These are phyloP conservation scores for Deakozyma indianensis DNA, from an alignment of 805 yeast species.

Conservation along the genomic window DNA sequence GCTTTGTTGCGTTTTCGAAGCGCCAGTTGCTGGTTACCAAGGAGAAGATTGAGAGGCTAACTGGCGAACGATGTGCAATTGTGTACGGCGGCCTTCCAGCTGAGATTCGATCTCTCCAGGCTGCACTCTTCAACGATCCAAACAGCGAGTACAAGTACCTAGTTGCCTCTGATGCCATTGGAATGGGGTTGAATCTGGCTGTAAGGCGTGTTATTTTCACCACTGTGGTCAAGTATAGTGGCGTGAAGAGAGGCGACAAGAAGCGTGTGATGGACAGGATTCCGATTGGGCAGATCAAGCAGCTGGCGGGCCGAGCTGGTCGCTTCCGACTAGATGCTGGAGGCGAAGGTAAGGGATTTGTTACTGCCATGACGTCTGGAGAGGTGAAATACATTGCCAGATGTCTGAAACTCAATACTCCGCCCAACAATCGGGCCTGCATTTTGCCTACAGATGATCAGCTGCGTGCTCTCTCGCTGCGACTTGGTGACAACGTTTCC, in stretches of 20 bases:
- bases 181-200: slow-evolving; percentile 88
- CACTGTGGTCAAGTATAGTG: slow-evolving; percentile 55
- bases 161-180: slow-evolving; percentile 93
- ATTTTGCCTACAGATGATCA: slow-evolving; percentile 70
- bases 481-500: slow-evolving; percentile 37
- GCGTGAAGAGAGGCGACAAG: slow-evolving; percentile 24
- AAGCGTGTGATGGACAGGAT: slow-evolving; percentile 24
- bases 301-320: slow-evolving; percentile 96
- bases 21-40: slow-evolving; percentile 54
- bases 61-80: slow-evolving; percentile 61
- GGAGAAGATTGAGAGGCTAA: slow-evolving; percentile 48
- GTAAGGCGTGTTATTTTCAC: slow-evolving; percentile 72
- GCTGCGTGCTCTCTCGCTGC: slow-evolving; percentile 52
- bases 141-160: slow-evolving; percentile 65
- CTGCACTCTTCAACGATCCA: slow-evolving; percentile 51
- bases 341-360: slow-evolving; percentile 26
- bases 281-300: slow-evolving; percentile 60
- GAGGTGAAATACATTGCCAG: slow-evolving; percentile 32
- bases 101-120: slow-evolving; percentile 80
- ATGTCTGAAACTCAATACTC: slow-evolving; percentile 37
- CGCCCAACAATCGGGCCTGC: slow-evolving; percentile 42
- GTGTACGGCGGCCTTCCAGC: slow-evolving; percentile 95
- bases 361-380: slow-evolving; percentile 34
- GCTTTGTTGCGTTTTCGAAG: slow-evolving; percentile 79
- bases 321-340: slow-evolving; percentile 33